These are phyloP conservation scores for Saccharomycopsis selenospora DNA, from an alignment of 805 yeast genomes.

Conservation along the genomic window DNA sequence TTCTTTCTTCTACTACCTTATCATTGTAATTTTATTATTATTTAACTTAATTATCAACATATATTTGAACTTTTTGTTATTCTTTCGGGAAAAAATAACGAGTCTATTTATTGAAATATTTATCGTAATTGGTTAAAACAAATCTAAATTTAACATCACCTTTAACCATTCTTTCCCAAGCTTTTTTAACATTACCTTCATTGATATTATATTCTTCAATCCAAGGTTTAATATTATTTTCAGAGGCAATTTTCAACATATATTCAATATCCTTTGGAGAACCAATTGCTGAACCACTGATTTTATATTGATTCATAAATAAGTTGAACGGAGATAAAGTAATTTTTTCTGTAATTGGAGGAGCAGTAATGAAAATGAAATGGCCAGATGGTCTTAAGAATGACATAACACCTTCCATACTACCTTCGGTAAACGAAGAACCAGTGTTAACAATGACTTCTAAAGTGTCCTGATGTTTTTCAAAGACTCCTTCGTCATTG, in stretches of 20 bases:
- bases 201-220: conserved; percentile 43
- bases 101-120: conserved; percentile 25
- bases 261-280: conserved; percentile 38
- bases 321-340: conserved; percentile 14
- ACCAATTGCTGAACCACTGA: conserved; percentile 35
- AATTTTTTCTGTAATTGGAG: conserved; percentile 11
- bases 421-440: conserved; percentile 29
- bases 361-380: conserved; percentile 22
- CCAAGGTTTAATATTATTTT: conserved; percentile 43
- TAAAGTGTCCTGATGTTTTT: conserved; percentile 27
- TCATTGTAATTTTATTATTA: too few relatives aligned
- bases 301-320: conserved; percentile 6
- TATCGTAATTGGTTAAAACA: conserved; percentile 43
- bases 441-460: conserved; percentile 42
- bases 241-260: conserved; percentile 42
- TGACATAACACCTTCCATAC: conserved; percentile 14
- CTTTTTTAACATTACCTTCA: conserved; percentile 37
- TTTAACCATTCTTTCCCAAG: conserved; percentile 39
- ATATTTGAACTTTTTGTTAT: too few relatives aligned
- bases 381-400: conserved; percentile 28
- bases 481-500: conserved; percentile 31
- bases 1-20: too few relatives aligned
- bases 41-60: too few relatives aligned
- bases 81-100: too few relatives aligned
- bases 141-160: conserved; percentile 51